phyloP scores from a whole-genome alignment of 768 basidiomycete species.

The Psilocybe subaeruginosa region DNA sequence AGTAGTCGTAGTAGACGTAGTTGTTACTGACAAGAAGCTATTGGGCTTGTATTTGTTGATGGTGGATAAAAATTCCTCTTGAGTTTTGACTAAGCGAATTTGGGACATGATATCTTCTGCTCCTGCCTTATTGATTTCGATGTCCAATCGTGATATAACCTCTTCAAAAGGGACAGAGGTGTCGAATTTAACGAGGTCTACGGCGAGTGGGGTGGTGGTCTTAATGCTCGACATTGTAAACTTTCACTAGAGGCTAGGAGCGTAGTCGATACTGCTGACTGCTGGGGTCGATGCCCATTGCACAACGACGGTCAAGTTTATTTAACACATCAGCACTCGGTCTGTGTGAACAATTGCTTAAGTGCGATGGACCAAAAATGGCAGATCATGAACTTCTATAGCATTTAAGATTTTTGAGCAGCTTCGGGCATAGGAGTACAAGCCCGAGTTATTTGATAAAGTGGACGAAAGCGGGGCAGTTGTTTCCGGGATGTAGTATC shows the following conservation, averaged over 20 bases:
- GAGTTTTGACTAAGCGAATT: constrained; percentile 29
- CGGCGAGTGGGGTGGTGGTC: constrained; percentile 35
- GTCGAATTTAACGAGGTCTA: constrained; percentile 45
- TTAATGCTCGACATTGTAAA: constrained; percentile 13
- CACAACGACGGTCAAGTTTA: not conserved
- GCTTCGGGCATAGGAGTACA: not conserved
- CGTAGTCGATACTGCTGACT: too few species aligned
- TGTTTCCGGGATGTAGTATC: too few species aligned
- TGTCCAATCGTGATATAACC: constrained; percentile 47
- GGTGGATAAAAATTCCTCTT: constrained; percentile 38
- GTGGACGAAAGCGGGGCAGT: not conserved
- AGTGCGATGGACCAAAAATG: not conserved
- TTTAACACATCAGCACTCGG: not conserved
- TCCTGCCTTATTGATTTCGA: constrained; percentile 40
- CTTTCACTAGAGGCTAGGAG: not conserved
- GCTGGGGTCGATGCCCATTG: too few species aligned
- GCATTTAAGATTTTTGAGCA: not conserved
- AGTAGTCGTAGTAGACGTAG: not conserved
- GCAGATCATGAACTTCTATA: not conserved
- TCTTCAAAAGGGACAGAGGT: constrained; percentile 41
- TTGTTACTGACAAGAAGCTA: constrained; percentile 47
- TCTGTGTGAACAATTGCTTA: not conserved
- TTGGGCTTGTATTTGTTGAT: constrained; percentile 33
- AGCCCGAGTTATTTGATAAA: not conserved
- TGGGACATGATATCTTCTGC: constrained; percentile 28